Conservation (phyloP, 257 asterid species). For the Cynanchum wilfordii region DNA sequence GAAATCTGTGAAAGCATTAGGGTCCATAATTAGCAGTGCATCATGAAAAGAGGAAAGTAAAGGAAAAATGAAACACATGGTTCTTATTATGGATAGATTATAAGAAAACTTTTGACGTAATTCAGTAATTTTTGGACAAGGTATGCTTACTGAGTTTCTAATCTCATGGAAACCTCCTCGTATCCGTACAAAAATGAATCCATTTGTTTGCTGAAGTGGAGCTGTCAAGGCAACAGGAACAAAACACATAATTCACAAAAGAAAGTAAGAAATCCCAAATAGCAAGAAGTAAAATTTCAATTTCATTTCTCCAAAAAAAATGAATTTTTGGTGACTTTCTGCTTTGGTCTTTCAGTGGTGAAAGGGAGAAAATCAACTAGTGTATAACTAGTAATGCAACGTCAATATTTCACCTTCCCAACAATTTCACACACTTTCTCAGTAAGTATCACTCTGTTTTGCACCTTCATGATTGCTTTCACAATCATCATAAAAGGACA, state of each 20-base stretch:
- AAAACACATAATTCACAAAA: not conserved
- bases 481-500: not conserved
- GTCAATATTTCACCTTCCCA: not conserved
- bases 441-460: not conserved
- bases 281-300: not conserved
- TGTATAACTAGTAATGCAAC: not conserved
- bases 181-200: conserved; percentile 76
- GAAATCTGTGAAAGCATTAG: conserved; percentile 52
- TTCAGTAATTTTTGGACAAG: not conserved
- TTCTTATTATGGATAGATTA: too few species aligned
- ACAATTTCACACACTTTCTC: not conserved
- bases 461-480: not conserved
- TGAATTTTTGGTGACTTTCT: not conserved
- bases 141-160: conserved; percentile 71
- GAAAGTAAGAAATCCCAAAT: conserved; percentile 2
- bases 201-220: conserved; percentile 51
- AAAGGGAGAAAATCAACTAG: not conserved
- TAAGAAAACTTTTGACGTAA: conserved; percentile 1
- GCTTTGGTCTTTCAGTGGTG: not conserved
- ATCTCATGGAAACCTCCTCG: conserved; percentile 97
- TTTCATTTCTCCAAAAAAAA: not conserved
- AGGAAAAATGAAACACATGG: not conserved
- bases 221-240: conserved; percentile 41
- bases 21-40: conserved; percentile 5
- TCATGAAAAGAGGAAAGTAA: not conserved